Base-by-base conservation (phyloP, 73 alveolate species). In the Paraurostyla sp. region DNA sequence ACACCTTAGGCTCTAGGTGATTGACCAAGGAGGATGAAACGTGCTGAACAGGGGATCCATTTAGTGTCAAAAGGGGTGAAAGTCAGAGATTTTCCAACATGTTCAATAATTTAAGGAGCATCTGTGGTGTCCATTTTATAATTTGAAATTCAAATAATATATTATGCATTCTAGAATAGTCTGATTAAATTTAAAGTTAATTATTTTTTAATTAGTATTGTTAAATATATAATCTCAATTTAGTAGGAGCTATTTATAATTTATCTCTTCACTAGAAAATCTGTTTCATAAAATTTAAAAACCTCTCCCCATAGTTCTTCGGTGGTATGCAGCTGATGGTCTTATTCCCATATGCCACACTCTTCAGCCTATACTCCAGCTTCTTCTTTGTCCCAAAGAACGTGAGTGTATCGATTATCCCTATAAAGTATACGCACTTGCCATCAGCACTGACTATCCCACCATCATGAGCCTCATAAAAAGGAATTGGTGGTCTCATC, bases 1-100 rank as follows among this genome's bases (percentile, higher is more conserved):
- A 96, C 95, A 49, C 99, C 99, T 58, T 98, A 97, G 23, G 99
- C 99, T 75, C 98, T 84, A 22, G 99, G 99, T 42, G 98, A 91
- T 92, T 98, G 97, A 15, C 99, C 99, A 65, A 97, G 83, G 23
- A 97, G 95, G 29, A 97, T 98, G 59, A 97, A 95, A 85, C 98
- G 92, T 68, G 99, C 99, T 75, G 98, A 88, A 81, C 97, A 85
- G 16, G 99, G 99, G 41, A 98, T 95, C 99, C 99, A 98, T 84
- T 90, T 92, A 2, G 90, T 96, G 56, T 96, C 99, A 85, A 97
- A 97, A 0, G 99, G 99, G 46, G 99, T 97, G 87, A 96, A 97
- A n/a, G 89, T 92, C 71, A 97, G 75, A 36, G 98, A 80, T 73
- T 95, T 88, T 36, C 92, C 75, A 23, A 92, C 91, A 80, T 94